Base-by-base conservation (phyloP, 2,329 filamentous ascomycete species). In the Ascochyta fabae region DNA sequence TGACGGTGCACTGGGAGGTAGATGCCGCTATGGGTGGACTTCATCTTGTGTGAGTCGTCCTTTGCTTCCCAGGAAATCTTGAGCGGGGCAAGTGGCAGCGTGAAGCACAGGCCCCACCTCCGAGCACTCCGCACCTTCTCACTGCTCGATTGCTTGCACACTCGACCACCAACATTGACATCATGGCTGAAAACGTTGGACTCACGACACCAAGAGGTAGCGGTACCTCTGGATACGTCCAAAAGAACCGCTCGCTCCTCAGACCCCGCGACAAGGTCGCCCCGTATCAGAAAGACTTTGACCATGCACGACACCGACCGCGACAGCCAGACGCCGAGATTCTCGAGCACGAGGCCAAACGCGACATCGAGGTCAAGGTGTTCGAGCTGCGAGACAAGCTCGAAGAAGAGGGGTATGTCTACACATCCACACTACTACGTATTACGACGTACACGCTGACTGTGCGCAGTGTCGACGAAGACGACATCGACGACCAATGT, bases 111-210 rank as follows among this genome's bases (percentile, higher is more conserved):
- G 44, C 60, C 59, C 52, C 64, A 62, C 63, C 66, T 67, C 65
- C 65, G 65, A 63, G 27, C n/a, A 45, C 58, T 63, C 64, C 63
- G 60, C 63, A 42, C 41, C 52, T 29, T 39, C 41, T 39, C 24
- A 9, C 33, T 35, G 23, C 43, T 33, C 23, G 16, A 19, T 10
- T 15, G 27, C 16, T n/a, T 42, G 29, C 19, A 31, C 43, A 38
- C 51, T 36, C 2, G 10, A 38, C 12, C 54, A 44, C 31, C 44
- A 12, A 41, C 44, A 49, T 48, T 38, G 19, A 48, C 49, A 63
- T 31, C 67, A 98, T 98, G 95, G 95, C 93, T 58, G 92, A 95
- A 64, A 99, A 99, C 80, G 95, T 99, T 71, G 96, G 95, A 54
- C 91, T 99, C 69, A 88, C 89, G 53, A 99, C 95, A 4, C 95